Conservation (phyloP, 2,329 filamentous ascomycete species). For the Colletotrichum tropicale region DNA sequence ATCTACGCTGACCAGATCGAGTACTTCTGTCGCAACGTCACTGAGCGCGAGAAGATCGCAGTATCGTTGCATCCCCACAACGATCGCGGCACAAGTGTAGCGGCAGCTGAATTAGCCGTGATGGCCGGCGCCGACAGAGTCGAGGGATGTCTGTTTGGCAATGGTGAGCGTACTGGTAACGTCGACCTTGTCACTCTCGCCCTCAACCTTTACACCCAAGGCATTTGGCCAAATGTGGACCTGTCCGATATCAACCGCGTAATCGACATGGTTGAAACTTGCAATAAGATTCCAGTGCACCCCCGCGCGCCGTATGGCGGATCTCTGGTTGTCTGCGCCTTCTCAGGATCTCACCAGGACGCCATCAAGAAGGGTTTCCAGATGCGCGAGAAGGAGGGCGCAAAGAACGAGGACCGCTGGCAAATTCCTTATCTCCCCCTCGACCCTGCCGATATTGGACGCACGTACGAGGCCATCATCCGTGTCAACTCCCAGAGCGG, state of each 20-base stretch:
- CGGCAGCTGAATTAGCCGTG: too few species aligned
- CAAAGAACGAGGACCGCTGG: conserved; percentile 73
- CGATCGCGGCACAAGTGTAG: conserved; percentile 67
- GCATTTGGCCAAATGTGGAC: conserved; percentile 82
- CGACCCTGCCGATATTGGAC: conserved; percentile 90
- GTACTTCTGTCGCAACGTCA: conserved; percentile 88
- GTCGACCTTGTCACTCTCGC: conserved; percentile 93
- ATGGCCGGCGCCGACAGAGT: conserved; percentile 80
- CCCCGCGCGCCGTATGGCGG: conserved; percentile 90
- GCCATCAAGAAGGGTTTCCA: conserved; percentile 95
- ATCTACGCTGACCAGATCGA: conserved; percentile 96
- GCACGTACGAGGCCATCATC: conserved; percentile 97
- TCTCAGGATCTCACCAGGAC: conserved; percentile 92
- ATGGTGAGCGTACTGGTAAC: conserved; percentile 94
- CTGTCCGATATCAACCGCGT: conserved; percentile 88
- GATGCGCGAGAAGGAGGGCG: conserved; percentile 64
- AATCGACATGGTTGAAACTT: conserved; percentile 88
- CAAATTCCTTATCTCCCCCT: conserved; percentile 84
- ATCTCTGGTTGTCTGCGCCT: conserved; percentile 89
- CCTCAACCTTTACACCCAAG: conserved; percentile 94
- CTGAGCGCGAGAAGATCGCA: conserved; percentile 83
- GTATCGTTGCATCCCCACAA: conserved; percentile 95
- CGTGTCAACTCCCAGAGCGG: conserved; percentile 96
- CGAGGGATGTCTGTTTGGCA: conserved; percentile 92
- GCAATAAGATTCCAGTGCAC: conserved; percentile 94